Conservation (phyloP, 1,284 basidiomycete species). For the Rhizopogon hawkerae region DNA sequence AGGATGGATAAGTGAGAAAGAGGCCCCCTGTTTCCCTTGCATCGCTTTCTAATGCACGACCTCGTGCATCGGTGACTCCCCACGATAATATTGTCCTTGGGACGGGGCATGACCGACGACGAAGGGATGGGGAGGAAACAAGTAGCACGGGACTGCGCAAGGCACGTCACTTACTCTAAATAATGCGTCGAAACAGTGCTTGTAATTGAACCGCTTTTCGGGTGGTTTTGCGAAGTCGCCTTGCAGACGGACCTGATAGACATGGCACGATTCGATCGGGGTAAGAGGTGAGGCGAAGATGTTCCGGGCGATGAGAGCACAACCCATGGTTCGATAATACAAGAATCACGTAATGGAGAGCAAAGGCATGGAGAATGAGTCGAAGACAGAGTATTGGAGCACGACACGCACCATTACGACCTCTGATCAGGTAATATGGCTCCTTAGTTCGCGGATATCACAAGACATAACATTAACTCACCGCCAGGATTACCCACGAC, state of each 20-base stretch:
- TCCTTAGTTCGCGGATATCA: neutral
- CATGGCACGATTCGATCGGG: neutral
- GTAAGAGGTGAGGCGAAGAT: neutral
- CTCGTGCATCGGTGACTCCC: neutral
- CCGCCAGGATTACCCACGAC: constrained; percentile 84
- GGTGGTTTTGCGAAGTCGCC: constrained; percentile 81
- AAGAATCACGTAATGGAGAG: constrained; percentile 8
- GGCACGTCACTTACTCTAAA: constrained; percentile 50
- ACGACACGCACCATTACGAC: constrained; percentile 60
- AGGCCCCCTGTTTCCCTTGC: too few species aligned
- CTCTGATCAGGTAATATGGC: constrained; percentile 35
- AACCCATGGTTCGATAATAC: constrained; percentile 1
- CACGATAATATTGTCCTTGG: neutral
- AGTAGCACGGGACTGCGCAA: neutral
- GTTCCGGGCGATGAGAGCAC: neutral
- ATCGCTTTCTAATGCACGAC: neutral
- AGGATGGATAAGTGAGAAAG: neutral
- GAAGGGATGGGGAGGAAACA: neutral
- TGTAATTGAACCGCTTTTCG: constrained; percentile 81
- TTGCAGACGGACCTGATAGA: constrained; percentile 52
- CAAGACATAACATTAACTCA: constrained; percentile 25
- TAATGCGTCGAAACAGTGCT: constrained; percentile 78
- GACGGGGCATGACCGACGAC: neutral
- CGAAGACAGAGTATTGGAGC: constrained; percentile 5
- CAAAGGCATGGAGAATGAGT: constrained; percentile 9